Conservation (phyloP, 192 early-diverging fungal species). For the Linnemannia schmuckeri region DNA sequence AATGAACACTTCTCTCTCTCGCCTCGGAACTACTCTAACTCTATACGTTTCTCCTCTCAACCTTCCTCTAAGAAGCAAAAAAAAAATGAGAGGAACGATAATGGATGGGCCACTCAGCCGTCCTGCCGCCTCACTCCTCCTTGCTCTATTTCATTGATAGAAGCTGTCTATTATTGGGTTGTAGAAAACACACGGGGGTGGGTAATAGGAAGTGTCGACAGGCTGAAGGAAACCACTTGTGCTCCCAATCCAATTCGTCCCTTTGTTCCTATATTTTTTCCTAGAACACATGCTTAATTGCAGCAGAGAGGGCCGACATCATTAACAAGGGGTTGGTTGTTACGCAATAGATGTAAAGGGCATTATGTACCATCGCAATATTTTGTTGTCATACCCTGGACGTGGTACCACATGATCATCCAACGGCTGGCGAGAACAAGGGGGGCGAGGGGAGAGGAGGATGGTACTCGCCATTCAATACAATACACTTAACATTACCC, state of each 20-base stretch:
- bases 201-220: not conserved
- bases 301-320: not conserved
- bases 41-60: not conserved
- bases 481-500: no score
- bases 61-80: not conserved
- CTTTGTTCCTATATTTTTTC: no score
- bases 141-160: not conserved
- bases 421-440: not conserved
- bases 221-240: slow-evolving; percentile 1
- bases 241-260: not conserved
- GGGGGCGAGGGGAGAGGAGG: not conserved
- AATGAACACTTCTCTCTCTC: not conserved
- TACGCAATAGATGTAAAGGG: not conserved
- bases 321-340: no score
- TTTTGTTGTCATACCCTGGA: not conserved
- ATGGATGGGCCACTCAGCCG: not conserved
- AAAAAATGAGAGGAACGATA: not conserved
- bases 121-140: not conserved
- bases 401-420: not conserved
- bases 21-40: not conserved
- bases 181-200: not conserved
- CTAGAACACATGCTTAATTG: not conserved
- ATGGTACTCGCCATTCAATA: not conserved
- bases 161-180: not conserved
- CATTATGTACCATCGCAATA: not conserved